Conservation (phyloP, 208 protist species). For the Naegleria fowleri region DNA sequence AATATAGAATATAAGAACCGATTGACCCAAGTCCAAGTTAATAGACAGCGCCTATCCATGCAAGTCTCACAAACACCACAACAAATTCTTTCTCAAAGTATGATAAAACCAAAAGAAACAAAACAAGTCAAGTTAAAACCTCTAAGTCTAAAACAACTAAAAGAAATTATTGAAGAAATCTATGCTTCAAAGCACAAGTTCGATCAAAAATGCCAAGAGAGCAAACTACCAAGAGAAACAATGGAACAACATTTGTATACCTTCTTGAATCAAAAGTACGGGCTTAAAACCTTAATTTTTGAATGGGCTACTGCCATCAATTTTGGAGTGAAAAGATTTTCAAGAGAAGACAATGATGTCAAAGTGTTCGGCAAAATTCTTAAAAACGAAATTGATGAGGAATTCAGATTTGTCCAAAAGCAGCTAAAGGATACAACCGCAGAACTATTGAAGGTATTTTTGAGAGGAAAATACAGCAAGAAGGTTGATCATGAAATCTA, state of each 20-base stretch:
- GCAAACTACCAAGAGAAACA: constrained; percentile 67
- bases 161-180: constrained; percentile 72
- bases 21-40: constrained; percentile 39
- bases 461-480: constrained; percentile 51
- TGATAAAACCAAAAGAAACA: background rate
- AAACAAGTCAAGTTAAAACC: constrained; percentile 41
- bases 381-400: constrained; percentile 81
- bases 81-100: constrained; percentile 9
- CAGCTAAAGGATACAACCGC: constrained; percentile 69
- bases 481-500: constrained; percentile 47
- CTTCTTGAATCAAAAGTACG: constrained; percentile 75
- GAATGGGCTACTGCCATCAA: constrained; percentile 69
- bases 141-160: constrained; percentile 64
- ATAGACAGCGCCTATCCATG: background rate
- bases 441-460: constrained; percentile 63
- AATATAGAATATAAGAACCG: constrained; percentile 33
- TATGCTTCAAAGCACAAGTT: constrained; percentile 75
- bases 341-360: constrained; percentile 64
- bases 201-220: constrained; percentile 65
- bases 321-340: background rate
- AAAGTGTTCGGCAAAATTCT: constrained; percentile 77
- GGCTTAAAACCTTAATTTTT: constrained; percentile 65
- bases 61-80: constrained; percentile 16
- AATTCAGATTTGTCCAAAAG: constrained; percentile 74
- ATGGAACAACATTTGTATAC: constrained; percentile 87